Conservation (phyloP, 257 asterid species). For the Ehretia macrophylla region DNA sequence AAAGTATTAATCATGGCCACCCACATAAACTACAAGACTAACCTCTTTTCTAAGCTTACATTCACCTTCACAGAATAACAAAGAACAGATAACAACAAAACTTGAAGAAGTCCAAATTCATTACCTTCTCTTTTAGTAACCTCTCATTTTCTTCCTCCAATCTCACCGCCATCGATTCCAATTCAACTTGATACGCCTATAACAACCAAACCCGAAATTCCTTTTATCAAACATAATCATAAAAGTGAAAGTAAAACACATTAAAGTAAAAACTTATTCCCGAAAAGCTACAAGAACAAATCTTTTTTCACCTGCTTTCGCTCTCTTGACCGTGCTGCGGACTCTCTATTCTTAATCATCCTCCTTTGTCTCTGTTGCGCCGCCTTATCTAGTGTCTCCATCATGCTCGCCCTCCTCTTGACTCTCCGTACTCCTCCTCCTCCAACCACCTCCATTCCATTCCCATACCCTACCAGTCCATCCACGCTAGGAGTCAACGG, state of each 20-base stretch:
- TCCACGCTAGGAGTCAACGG: constrained; percentile 6
- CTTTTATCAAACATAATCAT: neutral
- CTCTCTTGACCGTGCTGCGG: constrained; percentile 98
- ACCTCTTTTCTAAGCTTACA: no score
- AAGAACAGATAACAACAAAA: neutral
- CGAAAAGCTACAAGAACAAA: neutral
- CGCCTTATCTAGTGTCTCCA: constrained; percentile 83
- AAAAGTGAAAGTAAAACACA: constrained; percentile 1
- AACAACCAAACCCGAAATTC: constrained; percentile 3
- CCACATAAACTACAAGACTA: no score
- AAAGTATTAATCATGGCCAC: no score
- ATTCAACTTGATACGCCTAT: constrained; percentile 78
- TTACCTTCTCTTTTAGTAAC: constrained; percentile 69
- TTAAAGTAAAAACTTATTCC: neutral
- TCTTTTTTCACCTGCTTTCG: constrained; percentile 73
- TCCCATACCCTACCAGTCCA: constrained; percentile 20
- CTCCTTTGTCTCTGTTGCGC: constrained; percentile 53
- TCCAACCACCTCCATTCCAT: constrained; percentile 25
- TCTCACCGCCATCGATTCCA: constrained; percentile 76
- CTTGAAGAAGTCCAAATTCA: neutral
- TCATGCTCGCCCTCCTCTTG: constrained; percentile 57
- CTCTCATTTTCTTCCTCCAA: constrained; percentile 83
- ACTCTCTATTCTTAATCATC: constrained; percentile 97
- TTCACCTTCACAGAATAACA: neutral
- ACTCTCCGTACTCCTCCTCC: constrained; percentile 35